Percentiles rank a stretch among this genome's conserved stretches.
Evolutionary conservation across 2,329 filamentous ascomycete genomes (phyloP).

Genomic region (Fusarium pilosicola): DNA sequence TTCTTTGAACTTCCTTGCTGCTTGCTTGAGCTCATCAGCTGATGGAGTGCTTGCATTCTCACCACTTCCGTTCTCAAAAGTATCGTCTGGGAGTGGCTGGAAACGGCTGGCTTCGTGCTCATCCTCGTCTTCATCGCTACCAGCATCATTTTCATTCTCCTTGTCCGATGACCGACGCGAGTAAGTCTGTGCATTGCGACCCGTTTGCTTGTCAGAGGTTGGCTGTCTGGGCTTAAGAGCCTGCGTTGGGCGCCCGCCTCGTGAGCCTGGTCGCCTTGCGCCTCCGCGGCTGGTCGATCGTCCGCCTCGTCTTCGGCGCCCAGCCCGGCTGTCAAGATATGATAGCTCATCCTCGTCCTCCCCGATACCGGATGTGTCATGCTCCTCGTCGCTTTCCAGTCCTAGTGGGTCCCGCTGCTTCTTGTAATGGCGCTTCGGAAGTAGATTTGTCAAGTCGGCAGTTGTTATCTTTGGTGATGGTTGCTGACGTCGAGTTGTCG

Average conservation of each 20-base stretch:
- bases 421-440: constrained; percentile 63
- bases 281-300: constrained; percentile 45
- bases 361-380: constrained; percentile 59
- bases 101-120: constrained; percentile 52
- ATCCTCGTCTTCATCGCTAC: constrained; percentile 47
- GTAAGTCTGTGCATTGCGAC: constrained; percentile 58
- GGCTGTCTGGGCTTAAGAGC: constrained; percentile 41
- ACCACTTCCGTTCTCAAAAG: constrained; percentile 49
- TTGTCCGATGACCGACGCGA: constrained; percentile 64
- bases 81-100: constrained; percentile 58
- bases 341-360: constrained; percentile 68
- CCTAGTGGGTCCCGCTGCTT: constrained; percentile 53
- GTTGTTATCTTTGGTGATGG: constrained; percentile 60
- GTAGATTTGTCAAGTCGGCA: constrained; percentile 62
- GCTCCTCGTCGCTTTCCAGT: constrained; percentile 58
- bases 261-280: constrained; percentile 43
- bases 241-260: constrained; percentile 39
- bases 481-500: constrained; percentile 49
- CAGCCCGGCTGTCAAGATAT: constrained; percentile 52
- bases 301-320: constrained; percentile 50
- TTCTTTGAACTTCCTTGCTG: constrained; percentile 72
- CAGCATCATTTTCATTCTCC: constrained; percentile 58
- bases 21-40: constrained; percentile 66
- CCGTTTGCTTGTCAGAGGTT: constrained; percentile 32
- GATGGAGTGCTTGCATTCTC: constrained; percentile 52